Base-by-base conservation (phyloP, 441 rosid species). In the Populus hybrid region DNA sequence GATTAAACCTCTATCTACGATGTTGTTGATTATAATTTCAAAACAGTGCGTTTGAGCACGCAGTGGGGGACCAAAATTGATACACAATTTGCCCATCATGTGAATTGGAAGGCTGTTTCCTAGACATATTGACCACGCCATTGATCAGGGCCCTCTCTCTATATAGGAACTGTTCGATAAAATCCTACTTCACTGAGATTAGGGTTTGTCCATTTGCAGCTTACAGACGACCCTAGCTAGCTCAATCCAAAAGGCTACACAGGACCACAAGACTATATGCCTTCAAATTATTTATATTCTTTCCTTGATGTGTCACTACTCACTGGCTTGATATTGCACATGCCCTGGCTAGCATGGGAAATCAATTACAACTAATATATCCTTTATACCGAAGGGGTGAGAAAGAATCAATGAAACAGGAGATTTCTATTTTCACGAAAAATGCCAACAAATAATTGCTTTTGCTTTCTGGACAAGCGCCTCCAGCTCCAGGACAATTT, bases 181-280 rank as follows among this genome's bases (percentile, higher is more conserved):
- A 75, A 82, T 78, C 77, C 78, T 78, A 75, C 74, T 75, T 61
- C 18, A 71, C 73, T 69, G 34, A n/a, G 69, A 50, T 21, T 26
- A 34, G 68, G 77, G 30, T 35, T 64, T 76, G 72, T 70, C 75
- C 11, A 7, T 68, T 59, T 67, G 34, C 57, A 30, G 21, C 66
- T 8, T 3, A 8, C 21, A 20, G 38, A 8, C 71, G 38, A 8
- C 71, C 23, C 71, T 34, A 6, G 36, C 36, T 34, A 34, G 36
- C 36, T 67, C 71, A 4, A 14, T 18, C 26, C 26, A 21, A 21
- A 61, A 23, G 28, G 28, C 28, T 61, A 9, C 10, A 21, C 6
- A 68, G 71, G 71, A 20, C 71, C 71, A 68, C 71, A 16, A 34
- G 9, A 63, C 4, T 12, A 12, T n/a, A 38, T 14, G 63, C 70